Percentiles rank a stretch among this genome's conserved stretches.
phyloP scores from a whole-genome alignment of 192 early-diverging fungal genomes.

The Dimargaris cristalligena region DNA sequence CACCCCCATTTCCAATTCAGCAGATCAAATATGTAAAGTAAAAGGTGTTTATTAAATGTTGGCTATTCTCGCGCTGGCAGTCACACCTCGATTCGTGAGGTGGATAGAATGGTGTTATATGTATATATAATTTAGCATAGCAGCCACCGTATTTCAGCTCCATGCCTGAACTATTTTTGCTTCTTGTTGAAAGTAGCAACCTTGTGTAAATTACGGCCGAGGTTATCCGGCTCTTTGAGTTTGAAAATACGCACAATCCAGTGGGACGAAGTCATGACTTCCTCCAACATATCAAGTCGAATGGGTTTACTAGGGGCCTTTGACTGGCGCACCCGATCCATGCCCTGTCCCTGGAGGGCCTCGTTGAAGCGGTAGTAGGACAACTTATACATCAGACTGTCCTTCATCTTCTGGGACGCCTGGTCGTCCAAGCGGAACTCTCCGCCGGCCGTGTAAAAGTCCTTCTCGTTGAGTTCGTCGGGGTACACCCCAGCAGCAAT shows the following conservation, averaged over 20 bases:
- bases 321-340: constrained; percentile 74
- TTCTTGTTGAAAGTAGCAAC: constrained; percentile 33
- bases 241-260: constrained; percentile 98
- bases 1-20: no score
- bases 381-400: constrained; percentile 94
- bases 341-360: constrained; percentile 54
- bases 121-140: no score
- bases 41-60: no score
- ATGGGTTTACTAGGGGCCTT: constrained; percentile 60
- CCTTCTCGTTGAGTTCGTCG: constrained; percentile 72
- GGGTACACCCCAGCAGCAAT: constrained; percentile 97
- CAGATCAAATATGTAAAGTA: no score
- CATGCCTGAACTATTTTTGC: not conserved
- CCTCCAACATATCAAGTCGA: constrained; percentile 71
- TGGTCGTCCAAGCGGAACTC: constrained; percentile 86
- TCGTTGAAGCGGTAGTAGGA: constrained; percentile 90
- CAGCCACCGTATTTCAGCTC: no score
- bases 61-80: no score
- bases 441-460: constrained; percentile 75
- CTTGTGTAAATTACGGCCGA: constrained; percentile 60
- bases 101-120: no score
- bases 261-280: constrained; percentile 86
- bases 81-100: no score
- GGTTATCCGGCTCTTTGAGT: constrained; percentile 88
- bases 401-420: constrained; percentile 77